phyloP scores from a whole-genome alignment of 2,329 filamentous ascomycete species.

The Colletotrichum abscissum region DNA sequence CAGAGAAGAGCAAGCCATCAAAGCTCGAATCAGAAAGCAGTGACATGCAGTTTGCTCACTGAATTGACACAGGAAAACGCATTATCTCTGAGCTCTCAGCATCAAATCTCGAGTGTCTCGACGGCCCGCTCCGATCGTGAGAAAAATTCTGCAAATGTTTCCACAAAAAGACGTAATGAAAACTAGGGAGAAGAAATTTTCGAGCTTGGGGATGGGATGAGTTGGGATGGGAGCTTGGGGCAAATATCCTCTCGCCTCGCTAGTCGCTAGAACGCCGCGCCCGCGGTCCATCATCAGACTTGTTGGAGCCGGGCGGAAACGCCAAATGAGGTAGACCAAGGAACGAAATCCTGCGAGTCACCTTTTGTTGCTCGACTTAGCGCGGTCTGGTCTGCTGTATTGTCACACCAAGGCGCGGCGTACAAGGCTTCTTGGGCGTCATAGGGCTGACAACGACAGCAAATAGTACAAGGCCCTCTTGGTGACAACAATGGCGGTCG shows the following conservation, averaged over 20 bases:
- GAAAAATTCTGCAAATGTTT: slow-evolving; percentile 27
- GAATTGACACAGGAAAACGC: background rate
- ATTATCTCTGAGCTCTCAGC: background rate
- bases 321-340: background rate
- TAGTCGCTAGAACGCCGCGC: slow-evolving; percentile 1
- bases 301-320: background rate
- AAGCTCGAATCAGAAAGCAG: background rate
- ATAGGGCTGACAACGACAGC: slow-evolving; percentile 31
- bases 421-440: slow-evolving; percentile 6
- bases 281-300: slow-evolving; percentile 8
- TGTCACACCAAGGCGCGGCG: background rate
- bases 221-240: slow-evolving; percentile 11
- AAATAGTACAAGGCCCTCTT: background rate
- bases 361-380: background rate
- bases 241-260: slow-evolving; percentile 17
- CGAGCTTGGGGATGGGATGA: slow-evolving; percentile 1
- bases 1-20: no score
- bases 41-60: background rate
- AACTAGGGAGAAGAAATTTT: slow-evolving; percentile 21
- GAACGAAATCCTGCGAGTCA: background rate
- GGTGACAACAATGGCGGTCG: background rate
- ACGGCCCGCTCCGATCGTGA: slow-evolving; percentile 19
- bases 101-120: slow-evolving; percentile 3
- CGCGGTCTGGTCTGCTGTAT: background rate
- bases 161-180: slow-evolving; percentile 33